Evolutionary conservation across 345 rosid genomes (phyloP), one percentile per base, ranked within the genome.

Genomic region (Brassica rapa): DNA sequence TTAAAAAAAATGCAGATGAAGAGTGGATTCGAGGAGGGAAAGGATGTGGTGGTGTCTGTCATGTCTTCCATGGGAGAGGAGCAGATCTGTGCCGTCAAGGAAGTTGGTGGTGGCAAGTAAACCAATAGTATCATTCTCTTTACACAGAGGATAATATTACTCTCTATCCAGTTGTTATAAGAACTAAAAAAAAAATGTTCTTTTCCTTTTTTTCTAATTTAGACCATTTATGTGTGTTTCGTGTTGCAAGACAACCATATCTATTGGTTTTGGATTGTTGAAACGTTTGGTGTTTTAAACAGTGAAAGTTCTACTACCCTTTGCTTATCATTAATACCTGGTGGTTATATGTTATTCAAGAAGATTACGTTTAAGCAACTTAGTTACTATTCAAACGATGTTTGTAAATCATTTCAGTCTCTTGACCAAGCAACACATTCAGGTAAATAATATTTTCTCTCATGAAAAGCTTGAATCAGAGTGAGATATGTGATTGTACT

Each of bases 51-150:
- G 46, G 94, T 92, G 79, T 51, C 87, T 43, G 95, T 92, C 70
- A 90, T 90, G 97, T 87, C 88, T 76, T 81, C 97, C 49, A 92
- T 92, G 97, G 97, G 97, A 51, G 95, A 92, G 86, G 97, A 92
- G 88, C 97, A 90, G 87, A 90, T 92, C 77, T 85, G 89, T 77
- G 88, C 91, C 75, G 84, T 89, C 6, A 92, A 90, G 88, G 95
- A 91, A 79, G 86, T 91, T 84, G 97, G 94, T 67, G 82, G 79
- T 68, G 75, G 55, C 71, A 66, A 89, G 92, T 51, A 85, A 56
- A 27, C 0, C 19, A 6, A 32, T 32, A 32, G 37, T 32, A 32
- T 32, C 72, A 56, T 75, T 75, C 79, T 69, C 75, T 70, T 23
- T 62, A n/a, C 74, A 6, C 56, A 25, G 29, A 62, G 75, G 64